These are phyloP conservation scores for Mucor ambiguus DNA, from an alignment of 371 early-diverging fungal species.

Conservation along the genomic window DNA sequence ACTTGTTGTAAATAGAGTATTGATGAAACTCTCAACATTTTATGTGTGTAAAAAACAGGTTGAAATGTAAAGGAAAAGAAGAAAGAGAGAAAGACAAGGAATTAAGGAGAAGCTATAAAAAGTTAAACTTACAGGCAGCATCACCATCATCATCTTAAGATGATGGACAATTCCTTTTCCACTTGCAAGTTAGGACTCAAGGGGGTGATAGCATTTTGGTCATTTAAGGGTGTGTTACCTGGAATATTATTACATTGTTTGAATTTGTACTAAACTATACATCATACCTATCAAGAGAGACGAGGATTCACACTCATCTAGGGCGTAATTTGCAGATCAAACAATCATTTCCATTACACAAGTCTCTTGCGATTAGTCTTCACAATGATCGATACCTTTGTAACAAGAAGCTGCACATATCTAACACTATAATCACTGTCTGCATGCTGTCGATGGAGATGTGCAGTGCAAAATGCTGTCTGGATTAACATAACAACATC, in stretches of 20 bases:
- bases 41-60: neutral
- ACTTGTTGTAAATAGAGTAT: conserved; percentile 20
- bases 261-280: conserved; percentile 1
- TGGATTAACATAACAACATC: neutral
- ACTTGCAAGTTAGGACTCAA: conserved; percentile 1
- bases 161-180: neutral
- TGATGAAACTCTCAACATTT: conserved; percentile 24
- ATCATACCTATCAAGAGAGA: neutral
- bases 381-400: neutral
- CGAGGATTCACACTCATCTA: neutral
- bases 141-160: neutral
- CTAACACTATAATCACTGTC: neutral
- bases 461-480: neutral
- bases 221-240: conserved; percentile 3
- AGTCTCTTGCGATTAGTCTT: neutral
- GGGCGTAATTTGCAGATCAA: conserved; percentile 4
- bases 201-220: neutral
- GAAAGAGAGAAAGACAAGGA: conserved; percentile 12
- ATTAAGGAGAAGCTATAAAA: neutral
- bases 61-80: conserved; percentile 5
- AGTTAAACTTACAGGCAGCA: neutral
- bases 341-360: neutral
- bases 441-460: conserved; percentile 1
- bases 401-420: neutral
- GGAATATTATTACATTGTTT: neutral